Base-by-base conservation (phyloP, 169 alveolate genomes). In the Plasmodium relictum region DNA sequence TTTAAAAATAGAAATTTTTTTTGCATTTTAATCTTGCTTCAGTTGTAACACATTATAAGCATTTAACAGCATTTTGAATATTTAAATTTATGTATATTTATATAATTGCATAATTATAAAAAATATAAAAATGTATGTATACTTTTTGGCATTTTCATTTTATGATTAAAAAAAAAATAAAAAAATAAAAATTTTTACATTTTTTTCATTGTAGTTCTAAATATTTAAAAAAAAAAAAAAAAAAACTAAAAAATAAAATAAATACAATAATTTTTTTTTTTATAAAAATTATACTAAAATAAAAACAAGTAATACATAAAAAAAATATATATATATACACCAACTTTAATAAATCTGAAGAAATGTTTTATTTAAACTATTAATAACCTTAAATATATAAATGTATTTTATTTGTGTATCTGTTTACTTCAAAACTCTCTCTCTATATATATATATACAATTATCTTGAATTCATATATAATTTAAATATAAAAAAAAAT, bases 231-330 rank as follows among this genome's bases (percentile, higher is more conserved):
- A 31, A 31, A 31, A 31, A 31, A 31, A 31, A 31, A 31, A 63
- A 63, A 63, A 63, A 63, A 26, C 16, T 63, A 63, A 31, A 16
- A 63, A 63, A 63, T 37, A 39, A 63, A 31, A 63, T 31, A 63
- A 63, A 63, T 63, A 63, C 50, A 63, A 31, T 63, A 63, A 63
- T 24, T 31, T 8, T 7, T 63, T 63, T 37, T 31, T 63, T 63
- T 63, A 63, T 37, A 63, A 63, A 39, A 63, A 26, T 63, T 63
- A 6, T 63, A 18, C 66, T 56, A 63, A 63, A 63, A 63, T 63
- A 37, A 63, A 63, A 63, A 63, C 73, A 63, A 63, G 42, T 63
- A 10, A 37, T 37, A 63, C 56, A 18, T 63, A 59, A 59, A 3
- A 18, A 37, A 63, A 63, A 59, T 7, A 48, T 2, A 48, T 2